Evolutionary conservation across 164 flowering plant genomes (phyloP).

Genomic region (Annona squamosa): DNA sequence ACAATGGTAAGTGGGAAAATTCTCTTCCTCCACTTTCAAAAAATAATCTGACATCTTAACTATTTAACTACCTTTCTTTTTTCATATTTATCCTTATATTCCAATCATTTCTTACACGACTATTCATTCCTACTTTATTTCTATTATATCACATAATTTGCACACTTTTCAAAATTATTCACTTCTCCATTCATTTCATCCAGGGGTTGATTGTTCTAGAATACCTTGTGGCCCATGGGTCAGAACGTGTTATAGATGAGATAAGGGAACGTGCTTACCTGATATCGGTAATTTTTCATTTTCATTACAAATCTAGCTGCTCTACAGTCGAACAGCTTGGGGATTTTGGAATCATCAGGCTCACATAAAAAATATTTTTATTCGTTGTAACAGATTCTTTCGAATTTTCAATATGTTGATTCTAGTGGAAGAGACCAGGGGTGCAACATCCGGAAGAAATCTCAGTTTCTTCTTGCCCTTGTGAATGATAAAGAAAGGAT

Average conservation of each 20-base stretch:
- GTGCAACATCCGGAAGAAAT: constrained; percentile 84
- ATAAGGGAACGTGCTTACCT: constrained; percentile 91
- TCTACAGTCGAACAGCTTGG: background rate
- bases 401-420: constrained; percentile 92
- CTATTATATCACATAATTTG: too few relatives aligned
- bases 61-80: too few relatives aligned
- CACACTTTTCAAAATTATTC: too few relatives aligned
- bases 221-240: constrained; percentile 89
- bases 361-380: background rate
- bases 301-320: background rate
- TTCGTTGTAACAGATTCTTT: constrained; percentile 50
- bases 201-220: constrained; percentile 93
- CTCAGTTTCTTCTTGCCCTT: constrained; percentile 81
- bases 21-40: too few relatives aligned
- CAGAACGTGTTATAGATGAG: constrained; percentile 95
- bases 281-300: constrained; percentile 55
- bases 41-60: too few relatives aligned
- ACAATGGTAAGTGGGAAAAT: too few relatives aligned
- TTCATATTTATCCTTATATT: too few relatives aligned
- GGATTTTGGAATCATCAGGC: background rate
- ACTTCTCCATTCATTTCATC: constrained; percentile 16
- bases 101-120: too few relatives aligned
- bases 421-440: constrained; percentile 98
- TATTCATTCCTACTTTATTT: too few relatives aligned
- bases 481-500: constrained; percentile 93